Evolutionary conservation across 192 early-diverging fungal genomes (phyloP).

Genomic region (Linnemannia schmuckeri): DNA sequence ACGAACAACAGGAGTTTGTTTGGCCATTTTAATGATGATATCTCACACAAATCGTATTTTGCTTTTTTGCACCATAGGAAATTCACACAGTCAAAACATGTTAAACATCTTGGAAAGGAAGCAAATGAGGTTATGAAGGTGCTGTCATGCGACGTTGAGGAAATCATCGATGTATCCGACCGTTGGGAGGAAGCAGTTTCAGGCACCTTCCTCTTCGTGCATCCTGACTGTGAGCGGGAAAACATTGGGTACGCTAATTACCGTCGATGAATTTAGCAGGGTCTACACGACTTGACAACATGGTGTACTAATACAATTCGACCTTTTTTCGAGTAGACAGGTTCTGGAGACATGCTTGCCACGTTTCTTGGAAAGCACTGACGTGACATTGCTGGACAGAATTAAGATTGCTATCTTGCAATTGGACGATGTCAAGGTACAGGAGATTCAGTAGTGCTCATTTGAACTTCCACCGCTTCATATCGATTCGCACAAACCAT

Average conservation of each 20-base stretch:
- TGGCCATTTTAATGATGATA: neutral
- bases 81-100: slow-evolving; percentile 16
- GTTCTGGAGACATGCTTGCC: slow-evolving; percentile 42
- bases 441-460: neutral
- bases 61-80: slow-evolving; percentile 9
- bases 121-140: slow-evolving; percentile 21
- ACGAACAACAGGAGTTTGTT: neutral
- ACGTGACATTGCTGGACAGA: slow-evolving; percentile 54
- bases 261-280: no score
- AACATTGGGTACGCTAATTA: slow-evolving; percentile 23
- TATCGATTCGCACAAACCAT: neutral
- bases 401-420: slow-evolving; percentile 55
- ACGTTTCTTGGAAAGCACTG: slow-evolving; percentile 45
- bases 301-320: neutral
- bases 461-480: neutral
- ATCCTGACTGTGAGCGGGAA: slow-evolving; percentile 54
- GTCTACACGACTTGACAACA: neutral
- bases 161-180: slow-evolving; percentile 53
- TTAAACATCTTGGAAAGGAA: slow-evolving; percentile 15
- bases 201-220: slow-evolving; percentile 64
- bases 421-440: slow-evolving; percentile 62
- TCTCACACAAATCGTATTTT: neutral
- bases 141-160: slow-evolving; percentile 55
- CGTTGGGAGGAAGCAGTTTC: slow-evolving; percentile 68
- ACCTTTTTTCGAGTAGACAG: slow-evolving; percentile 6